These are phyloP conservation scores for Ophiocordyceps sinensis DNA, from an alignment of 2,329 filamentous ascomycete species.

Conservation along the genomic window DNA sequence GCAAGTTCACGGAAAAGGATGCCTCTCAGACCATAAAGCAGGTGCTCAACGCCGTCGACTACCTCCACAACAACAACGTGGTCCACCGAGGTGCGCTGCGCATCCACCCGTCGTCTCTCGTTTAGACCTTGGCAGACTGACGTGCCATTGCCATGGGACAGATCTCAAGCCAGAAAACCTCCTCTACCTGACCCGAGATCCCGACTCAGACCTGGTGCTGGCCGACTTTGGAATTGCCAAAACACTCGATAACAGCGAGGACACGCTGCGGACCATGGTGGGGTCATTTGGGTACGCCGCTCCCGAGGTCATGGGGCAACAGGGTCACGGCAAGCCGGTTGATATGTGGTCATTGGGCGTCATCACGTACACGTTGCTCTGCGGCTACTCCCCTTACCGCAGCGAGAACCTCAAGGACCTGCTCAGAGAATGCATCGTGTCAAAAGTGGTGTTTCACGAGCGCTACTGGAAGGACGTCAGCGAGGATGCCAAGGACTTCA, in stretches of 20 bases:
- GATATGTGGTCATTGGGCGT: slow-evolving; percentile 99
- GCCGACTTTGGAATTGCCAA: slow-evolving; percentile 98
- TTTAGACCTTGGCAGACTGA: neutral
- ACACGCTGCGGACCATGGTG: slow-evolving; percentile 94
- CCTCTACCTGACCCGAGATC: slow-evolving; percentile 69
- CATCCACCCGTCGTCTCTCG: neutral
- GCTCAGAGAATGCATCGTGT: slow-evolving; percentile 82
- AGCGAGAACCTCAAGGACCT: slow-evolving; percentile 86
- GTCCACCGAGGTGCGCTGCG: slow-evolving; percentile 67
- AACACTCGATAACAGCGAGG: slow-evolving; percentile 81
- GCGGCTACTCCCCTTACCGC: slow-evolving; percentile 95
- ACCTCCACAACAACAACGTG: slow-evolving; percentile 86
- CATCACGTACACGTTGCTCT: slow-evolving; percentile 95
- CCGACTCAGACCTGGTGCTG: slow-evolving; percentile 74
- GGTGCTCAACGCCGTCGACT: slow-evolving; percentile 83
- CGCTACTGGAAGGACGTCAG: slow-evolving; percentile 98
- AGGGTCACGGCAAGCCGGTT: slow-evolving; percentile 92
- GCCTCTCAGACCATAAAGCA: slow-evolving; percentile 91
- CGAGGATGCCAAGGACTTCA: slow-evolving; percentile 89
- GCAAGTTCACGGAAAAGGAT: slow-evolving; percentile 97
- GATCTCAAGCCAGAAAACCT: slow-evolving; percentile 98
- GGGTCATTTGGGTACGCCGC: slow-evolving; percentile 97
- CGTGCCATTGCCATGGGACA: slow-evolving; percentile 18
- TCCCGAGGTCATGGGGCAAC: slow-evolving; percentile 95
- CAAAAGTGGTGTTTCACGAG: slow-evolving; percentile 84